Evolutionary conservation across 495 filamentous ascomycete species (phyloP).

Genomic region (Annulohypoxylon moriforme): DNA sequence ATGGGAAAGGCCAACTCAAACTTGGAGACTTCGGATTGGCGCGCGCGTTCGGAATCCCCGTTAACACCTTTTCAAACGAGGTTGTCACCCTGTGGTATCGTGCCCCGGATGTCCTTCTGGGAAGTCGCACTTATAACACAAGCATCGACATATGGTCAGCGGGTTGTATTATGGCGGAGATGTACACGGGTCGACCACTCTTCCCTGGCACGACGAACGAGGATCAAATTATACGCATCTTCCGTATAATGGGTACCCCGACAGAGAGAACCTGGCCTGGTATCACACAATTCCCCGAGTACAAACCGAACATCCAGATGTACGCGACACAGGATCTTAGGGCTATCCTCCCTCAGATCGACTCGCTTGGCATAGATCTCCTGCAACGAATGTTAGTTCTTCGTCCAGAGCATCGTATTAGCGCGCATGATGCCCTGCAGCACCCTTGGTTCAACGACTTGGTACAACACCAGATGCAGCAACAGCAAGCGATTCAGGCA

Average conservation of each 20-base stretch:
- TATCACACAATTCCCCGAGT: constrained; percentile 89
- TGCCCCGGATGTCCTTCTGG: constrained; percentile 91
- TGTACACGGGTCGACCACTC: constrained; percentile 92
- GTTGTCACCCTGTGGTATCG: constrained; percentile 98
- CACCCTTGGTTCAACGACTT: constrained; percentile 86
- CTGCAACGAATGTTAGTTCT: constrained; percentile 91
- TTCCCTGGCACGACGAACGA: constrained; percentile 97
- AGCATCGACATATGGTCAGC: constrained; percentile 99
- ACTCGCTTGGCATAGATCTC: constrained; percentile 84
- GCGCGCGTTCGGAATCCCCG: constrained; percentile 93
- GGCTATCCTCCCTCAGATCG: constrained; percentile 88
- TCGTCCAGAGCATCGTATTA: constrained; percentile 90
- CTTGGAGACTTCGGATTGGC: constrained; percentile 96
- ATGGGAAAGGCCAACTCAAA: constrained; percentile 89
- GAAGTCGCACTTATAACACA: constrained; percentile 92
- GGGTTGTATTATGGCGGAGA: constrained; percentile 98
- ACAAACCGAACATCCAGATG: constrained; percentile 92
- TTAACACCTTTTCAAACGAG: constrained; percentile 98
- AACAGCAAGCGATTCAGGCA: constrained; percentile 51
- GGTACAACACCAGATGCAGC: constrained; percentile 53
- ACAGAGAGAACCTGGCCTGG: constrained; percentile 93
- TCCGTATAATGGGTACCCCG: constrained; percentile 96
- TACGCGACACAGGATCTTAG: constrained; percentile 93
- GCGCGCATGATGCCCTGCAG: constrained; percentile 81
- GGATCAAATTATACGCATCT: constrained; percentile 94